Base-by-base conservation (phyloP, 345 rosid genomes). In the Sonneratia caseolaris region DNA sequence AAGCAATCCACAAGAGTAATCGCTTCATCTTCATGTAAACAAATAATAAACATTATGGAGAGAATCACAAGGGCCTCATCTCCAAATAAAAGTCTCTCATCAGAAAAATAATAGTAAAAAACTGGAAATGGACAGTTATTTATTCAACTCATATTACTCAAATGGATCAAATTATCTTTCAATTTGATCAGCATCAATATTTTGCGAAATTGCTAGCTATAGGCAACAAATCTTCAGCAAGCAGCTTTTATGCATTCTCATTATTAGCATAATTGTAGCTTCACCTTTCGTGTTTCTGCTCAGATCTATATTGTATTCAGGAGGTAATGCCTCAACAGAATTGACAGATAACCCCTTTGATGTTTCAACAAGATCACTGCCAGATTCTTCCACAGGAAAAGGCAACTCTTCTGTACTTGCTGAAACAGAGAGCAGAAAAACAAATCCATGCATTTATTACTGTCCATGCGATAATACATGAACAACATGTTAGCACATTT, bases 381-480 rank as follows among this genome's bases (percentile, higher is more conserved):
- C 88, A 76, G 72, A 64, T 73, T 85, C 68, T 64, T 42, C 56
- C 7, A 45, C 70, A 68, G 48, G 70, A 43, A 36, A 73, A n/a
- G 79, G 68, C 42, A 81, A 66, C 81, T 90, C 96, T 74, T 90
- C 97, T 72, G 82, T 88, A 78, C 87, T 81, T 64, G 86, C 99
- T 86, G 89, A 80, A 43, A 65, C 1, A 15, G 43, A 64, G n/a
- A 49, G 51, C 73, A 68, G 80, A 78, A 79, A 75, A 73, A 74
- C 51, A 72, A 83, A 75, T 79, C 73, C 70, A 68, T 80, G 22
- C 43, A 69, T 4, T 69, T 11, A 38, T 73, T 42, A 74, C 73
- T 27, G 22, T 38, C 27, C 53, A 49, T 53, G 57, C 7, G 74
- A 68, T 6, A 19, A 62, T 11, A 56, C 43, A 42, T 3, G 74